These are phyloP conservation scores for Nymphaea thermarum DNA, from an alignment of 164 flowering plant species.

Conservation along the genomic window DNA sequence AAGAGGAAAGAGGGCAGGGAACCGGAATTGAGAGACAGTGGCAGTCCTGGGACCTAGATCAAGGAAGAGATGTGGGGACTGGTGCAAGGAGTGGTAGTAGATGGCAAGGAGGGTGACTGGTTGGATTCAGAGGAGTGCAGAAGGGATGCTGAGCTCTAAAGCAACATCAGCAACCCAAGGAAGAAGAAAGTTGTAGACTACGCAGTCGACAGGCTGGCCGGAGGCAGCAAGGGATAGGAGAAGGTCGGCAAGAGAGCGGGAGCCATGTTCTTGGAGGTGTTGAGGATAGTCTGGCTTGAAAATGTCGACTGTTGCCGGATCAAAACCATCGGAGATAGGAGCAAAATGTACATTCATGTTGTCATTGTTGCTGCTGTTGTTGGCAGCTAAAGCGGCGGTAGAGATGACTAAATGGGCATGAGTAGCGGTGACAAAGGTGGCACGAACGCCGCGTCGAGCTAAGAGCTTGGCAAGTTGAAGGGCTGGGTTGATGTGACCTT, in stretches of 20 bases:
- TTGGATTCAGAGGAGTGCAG: slow-evolving; percentile 31
- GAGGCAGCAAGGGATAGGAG: slow-evolving; percentile 4
- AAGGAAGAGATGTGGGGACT: slow-evolving; percentile 9
- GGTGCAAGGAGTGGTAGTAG: slow-evolving; percentile 28
- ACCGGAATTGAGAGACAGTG: slow-evolving; percentile 7
- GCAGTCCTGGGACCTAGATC: slow-evolving; percentile 24
- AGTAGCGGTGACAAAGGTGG: no score
- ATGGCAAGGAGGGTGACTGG: slow-evolving; percentile 23
- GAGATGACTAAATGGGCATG: no score
- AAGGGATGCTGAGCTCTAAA: slow-evolving; percentile 14
- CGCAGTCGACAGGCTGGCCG: slow-evolving; percentile 21
- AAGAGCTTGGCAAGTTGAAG: no score
- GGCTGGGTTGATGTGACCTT: no score
- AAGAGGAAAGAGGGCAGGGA: slow-evolving; percentile 29
- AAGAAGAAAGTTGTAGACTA: slow-evolving; percentile 27
- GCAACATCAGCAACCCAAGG: slow-evolving; percentile 42
- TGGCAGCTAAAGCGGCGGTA: no score
- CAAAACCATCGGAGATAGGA: no score
- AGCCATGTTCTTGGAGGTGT: slow-evolving; percentile 7
- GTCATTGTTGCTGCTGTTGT: no score
- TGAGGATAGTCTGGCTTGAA: no score
- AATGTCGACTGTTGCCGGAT: no score
- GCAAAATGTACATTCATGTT: no score
- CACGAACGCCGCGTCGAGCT: no score
- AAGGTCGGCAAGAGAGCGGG: slow-evolving; percentile 13